phyloP scores from a whole-genome alignment of 2,329 filamentous ascomycete genomes.

The Penicillium sp. region DNA sequence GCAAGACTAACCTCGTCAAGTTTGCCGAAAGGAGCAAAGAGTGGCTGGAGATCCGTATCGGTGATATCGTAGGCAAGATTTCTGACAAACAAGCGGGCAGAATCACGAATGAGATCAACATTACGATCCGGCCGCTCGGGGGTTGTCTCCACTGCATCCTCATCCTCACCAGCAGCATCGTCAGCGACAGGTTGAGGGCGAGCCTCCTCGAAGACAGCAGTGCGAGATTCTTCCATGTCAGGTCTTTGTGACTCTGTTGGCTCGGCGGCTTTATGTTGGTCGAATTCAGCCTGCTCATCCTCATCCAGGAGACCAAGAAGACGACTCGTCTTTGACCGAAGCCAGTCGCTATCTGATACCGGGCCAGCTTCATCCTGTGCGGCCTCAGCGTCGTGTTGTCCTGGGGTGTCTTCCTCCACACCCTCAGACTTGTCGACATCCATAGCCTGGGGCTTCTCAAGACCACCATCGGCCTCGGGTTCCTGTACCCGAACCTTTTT shows the following conservation, averaged over 20 bases:
- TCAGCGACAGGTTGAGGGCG: constrained; percentile 20
- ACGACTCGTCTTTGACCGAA: constrained; percentile 84
- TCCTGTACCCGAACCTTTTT: constrained; percentile 55
- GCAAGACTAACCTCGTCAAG: constrained; percentile 79
- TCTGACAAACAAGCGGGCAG: constrained; percentile 80
- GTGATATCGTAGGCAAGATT: constrained; percentile 83
- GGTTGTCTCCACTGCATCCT: constrained; percentile 19
- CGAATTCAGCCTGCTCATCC: constrained; percentile 50
- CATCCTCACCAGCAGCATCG: constrained; percentile 1
- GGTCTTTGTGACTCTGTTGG: constrained; percentile 16
- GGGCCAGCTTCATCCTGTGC: constrained; percentile 38
- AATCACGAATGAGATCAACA: constrained; percentile 68
- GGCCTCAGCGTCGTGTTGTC: constrained; percentile 17
- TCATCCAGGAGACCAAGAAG: constrained; percentile 82
- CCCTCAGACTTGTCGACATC: constrained; percentile 25
- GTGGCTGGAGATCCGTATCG: constrained; percentile 72
- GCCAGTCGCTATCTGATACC: constrained; percentile 82
- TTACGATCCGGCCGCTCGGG: constrained; percentile 44
- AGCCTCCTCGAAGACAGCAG: constrained; percentile 24
- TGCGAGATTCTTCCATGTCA: constrained; percentile 26
- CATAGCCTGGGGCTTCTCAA: constrained; percentile 29
- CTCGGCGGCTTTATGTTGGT: constrained; percentile 30
- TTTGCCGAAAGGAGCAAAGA: constrained; percentile 72
- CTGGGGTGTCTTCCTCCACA: constrained; percentile 24
- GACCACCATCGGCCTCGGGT: constrained; percentile 45